Evolutionary conservation across 2,329 filamentous ascomycete species (phyloP).

Genomic region (Harringtonia aguacate): DNA sequence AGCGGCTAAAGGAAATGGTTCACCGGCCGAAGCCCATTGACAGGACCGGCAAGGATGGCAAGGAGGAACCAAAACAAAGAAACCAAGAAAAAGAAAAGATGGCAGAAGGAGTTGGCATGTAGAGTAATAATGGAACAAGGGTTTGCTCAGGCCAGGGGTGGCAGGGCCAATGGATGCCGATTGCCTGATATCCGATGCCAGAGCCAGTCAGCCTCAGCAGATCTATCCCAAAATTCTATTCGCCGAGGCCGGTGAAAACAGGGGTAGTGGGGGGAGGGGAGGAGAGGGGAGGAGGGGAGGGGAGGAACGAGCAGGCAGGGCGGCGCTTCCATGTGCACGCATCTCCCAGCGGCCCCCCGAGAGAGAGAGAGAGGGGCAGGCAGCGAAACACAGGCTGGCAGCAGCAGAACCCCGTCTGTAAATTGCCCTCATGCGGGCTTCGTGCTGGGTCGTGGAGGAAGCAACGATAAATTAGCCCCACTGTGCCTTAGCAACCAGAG

Average conservation of each 20-base stretch:
- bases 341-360: no score
- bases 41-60: background rate
- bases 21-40: constrained; percentile 5
- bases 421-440: no score
- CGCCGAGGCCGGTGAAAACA: background rate
- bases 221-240: background rate
- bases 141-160: no score
- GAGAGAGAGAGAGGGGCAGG: no score
- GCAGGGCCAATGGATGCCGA: no score
- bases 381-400: no score
- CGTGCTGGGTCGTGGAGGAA: no score
- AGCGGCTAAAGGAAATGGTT: constrained; percentile 62
- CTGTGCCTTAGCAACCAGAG: background rate
- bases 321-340: no score
- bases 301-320: background rate
- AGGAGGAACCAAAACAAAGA: background rate
- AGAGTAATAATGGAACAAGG: background rate
- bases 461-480: background rate
- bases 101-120: background rate
- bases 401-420: no score
- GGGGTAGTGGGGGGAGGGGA: background rate
- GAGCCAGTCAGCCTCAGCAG: constrained; percentile 7
- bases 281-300: background rate
- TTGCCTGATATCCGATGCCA: no score
- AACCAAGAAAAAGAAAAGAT: background rate